These are phyloP conservation scores for Clohesyomyces aquaticus DNA, from an alignment of 495 filamentous ascomycete genomes.

Conservation along the genomic window DNA sequence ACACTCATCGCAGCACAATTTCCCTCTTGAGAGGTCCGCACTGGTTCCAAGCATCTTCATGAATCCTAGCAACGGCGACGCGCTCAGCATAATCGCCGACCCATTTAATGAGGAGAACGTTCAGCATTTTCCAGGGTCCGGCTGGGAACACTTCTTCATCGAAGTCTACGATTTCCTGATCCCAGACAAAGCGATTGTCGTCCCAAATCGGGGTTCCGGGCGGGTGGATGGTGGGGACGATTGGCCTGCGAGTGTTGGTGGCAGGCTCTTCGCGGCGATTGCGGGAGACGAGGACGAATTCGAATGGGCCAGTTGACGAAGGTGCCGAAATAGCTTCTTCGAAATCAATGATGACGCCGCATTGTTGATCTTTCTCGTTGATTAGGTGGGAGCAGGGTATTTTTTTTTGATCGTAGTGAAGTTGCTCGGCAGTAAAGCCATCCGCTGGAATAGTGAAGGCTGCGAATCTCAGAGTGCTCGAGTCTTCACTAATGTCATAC, in stretches of 20 bases:
- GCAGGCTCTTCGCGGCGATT: constrained; percentile 14
- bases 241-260: neutral
- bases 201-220: constrained; percentile 36
- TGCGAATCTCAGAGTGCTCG: constrained; percentile 24
- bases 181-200: constrained; percentile 24
- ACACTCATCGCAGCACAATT: constrained; percentile 20
- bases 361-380: constrained; percentile 19
- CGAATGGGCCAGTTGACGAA: constrained; percentile 1
- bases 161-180: constrained; percentile 19
- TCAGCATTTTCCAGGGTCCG: constrained; percentile 32
- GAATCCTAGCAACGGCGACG: constrained; percentile 27
- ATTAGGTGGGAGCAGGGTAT: constrained; percentile 32
- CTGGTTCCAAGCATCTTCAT: constrained; percentile 31
- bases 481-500: constrained; percentile 12
- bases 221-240: constrained; percentile 24
- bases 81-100: constrained; percentile 25
- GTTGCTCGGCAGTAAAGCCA: constrained; percentile 23
- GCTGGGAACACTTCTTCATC: constrained; percentile 14
- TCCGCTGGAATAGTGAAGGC: constrained; percentile 26
- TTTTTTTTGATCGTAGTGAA: constrained; percentile 5
- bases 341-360: constrained; percentile 36
- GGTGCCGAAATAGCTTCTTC: constrained; percentile 13
- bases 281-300: constrained; percentile 31
- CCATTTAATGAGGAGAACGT: constrained; percentile 33
- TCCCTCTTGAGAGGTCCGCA: constrained; percentile 14